Evolutionary conservation across 176 grass and related monocot genomes (phyloP), one percentile per base, ranked within the genome.

Genomic region (Elaeis guineensis): DNA sequence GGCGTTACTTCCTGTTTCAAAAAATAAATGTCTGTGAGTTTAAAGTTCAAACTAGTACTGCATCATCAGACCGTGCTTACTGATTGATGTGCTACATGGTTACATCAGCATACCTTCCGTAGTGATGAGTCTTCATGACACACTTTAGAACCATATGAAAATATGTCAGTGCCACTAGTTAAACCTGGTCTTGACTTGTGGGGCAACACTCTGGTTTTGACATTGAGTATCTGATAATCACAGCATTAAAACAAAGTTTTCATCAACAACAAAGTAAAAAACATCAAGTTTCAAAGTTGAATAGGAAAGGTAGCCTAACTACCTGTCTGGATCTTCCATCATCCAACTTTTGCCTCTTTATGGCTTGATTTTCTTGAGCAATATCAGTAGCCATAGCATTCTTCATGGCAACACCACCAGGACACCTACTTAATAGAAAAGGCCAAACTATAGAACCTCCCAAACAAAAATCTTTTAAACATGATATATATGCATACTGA

Each of bases 271-370:
- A 59, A 55, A 58, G 8, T 9, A 4, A 8, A 21, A 16, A 25
- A 63, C 4, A 2, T 0, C 23, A 44, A n/a, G 17, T 1, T 61
- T 17, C 14, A 17, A 55, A 12, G 3, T 12, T 21, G 21, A 25
- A 54, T 62, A 16, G 22, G 49, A 54, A 21, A 29, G 17, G 35
- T 5, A 12, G 17, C 3, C 18, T 73, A 51, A 53, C 39, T 79
- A 89, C 93, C 93, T 89, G 77, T 85, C 87, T 88, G 4, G 71
- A 76, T 57, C 67, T 86, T 49, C 94, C 94, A 21, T 74, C 63
- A 59, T 89, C 88, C 23, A 98, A 70, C 19, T 93, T 98, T 69
- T 98, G 94, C 67, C 77, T 98, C 63, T 98, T 98, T 23, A 98
- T 66, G 2, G 94, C 87, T 58, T 98, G 94, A 54, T 93, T 83